Conservation (phyloP, 208 protist genomes). For the Entamoeba nuttalli region DNA sequence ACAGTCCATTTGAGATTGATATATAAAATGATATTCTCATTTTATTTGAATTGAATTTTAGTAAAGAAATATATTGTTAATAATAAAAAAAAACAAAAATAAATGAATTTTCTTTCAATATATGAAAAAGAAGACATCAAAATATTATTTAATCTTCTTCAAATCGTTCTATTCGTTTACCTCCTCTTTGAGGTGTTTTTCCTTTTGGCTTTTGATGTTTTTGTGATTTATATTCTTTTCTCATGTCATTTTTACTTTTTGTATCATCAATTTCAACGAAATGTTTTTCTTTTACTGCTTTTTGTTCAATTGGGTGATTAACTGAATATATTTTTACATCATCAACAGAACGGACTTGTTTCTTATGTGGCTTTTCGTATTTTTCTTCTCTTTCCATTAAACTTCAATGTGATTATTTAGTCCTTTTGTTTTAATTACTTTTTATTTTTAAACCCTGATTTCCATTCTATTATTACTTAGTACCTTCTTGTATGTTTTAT, state of each 20-base stretch:
- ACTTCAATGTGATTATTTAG: no score
- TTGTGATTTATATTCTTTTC: neutral
- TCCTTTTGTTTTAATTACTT: no score
- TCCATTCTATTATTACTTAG: no score
- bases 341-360: neutral
- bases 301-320: neutral
- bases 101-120: no score
- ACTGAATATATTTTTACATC: neutral
- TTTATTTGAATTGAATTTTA: no score
- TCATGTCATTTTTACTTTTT: neutral
- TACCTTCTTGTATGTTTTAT: neutral
- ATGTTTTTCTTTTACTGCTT: neutral
- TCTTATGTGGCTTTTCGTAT: neutral
- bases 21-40: no score
- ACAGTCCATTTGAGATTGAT: no score
- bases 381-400: no score
- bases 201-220: neutral
- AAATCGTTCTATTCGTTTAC: neutral
- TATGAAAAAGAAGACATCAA: no score
- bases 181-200: neutral
- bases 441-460: no score
- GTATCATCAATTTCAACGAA: neutral
- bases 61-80: no score
- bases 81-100: no score
- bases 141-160: neutral